Conservation (phyloP, 768 basidiomycete species). For the Dentipellis fragilis region DNA sequence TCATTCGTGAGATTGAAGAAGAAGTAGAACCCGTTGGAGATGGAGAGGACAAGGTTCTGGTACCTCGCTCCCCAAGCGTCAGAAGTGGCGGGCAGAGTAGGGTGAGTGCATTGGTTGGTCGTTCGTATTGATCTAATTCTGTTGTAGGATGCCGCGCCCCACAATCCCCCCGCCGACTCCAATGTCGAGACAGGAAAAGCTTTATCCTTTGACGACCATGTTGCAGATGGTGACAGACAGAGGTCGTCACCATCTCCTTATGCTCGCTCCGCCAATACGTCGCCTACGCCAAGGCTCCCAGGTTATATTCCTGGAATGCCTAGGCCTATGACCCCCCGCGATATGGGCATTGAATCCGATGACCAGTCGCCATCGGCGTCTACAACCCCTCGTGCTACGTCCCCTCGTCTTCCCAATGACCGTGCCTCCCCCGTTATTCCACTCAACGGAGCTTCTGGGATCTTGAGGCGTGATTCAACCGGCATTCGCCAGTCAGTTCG, state of each 20-base stretch:
- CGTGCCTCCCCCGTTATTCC: slow-evolving; percentile 23
- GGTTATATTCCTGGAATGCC: slow-evolving; percentile 90
- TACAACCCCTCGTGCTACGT: slow-evolving; percentile 69
- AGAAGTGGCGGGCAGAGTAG: slow-evolving; percentile 5
- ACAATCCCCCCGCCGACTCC: slow-evolving; percentile 15
- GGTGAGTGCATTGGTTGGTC: slow-evolving; percentile 2
- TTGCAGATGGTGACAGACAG: slow-evolving; percentile 35
- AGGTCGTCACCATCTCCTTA: slow-evolving; percentile 54
- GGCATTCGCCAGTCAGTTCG: slow-evolving; percentile 33
- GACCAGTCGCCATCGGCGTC: slow-evolving; percentile 64
- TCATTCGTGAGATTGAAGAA: slow-evolving; percentile 67
- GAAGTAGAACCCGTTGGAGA: slow-evolving; percentile 38
- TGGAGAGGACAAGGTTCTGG: slow-evolving; percentile 57
- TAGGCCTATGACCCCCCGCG: slow-evolving; percentile 83
- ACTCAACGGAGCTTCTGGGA: slow-evolving; percentile 26
- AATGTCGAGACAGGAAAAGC: slow-evolving; percentile 60
- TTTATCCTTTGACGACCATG: slow-evolving; percentile 54
- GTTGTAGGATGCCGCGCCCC: neutral
- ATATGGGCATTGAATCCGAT: slow-evolving; percentile 52
- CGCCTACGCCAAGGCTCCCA: slow-evolving; percentile 48
- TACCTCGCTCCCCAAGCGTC: slow-evolving; percentile 46
- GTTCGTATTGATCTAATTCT: neutral
- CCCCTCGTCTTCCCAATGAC: slow-evolving; percentile 36
- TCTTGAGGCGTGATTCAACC: slow-evolving; percentile 45
- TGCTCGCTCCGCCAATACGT: slow-evolving; percentile 38